These are phyloP conservation scores for Orbilia javanica DNA, from an alignment of 2,329 filamentous ascomycete genomes.

Conservation along the genomic window DNA sequence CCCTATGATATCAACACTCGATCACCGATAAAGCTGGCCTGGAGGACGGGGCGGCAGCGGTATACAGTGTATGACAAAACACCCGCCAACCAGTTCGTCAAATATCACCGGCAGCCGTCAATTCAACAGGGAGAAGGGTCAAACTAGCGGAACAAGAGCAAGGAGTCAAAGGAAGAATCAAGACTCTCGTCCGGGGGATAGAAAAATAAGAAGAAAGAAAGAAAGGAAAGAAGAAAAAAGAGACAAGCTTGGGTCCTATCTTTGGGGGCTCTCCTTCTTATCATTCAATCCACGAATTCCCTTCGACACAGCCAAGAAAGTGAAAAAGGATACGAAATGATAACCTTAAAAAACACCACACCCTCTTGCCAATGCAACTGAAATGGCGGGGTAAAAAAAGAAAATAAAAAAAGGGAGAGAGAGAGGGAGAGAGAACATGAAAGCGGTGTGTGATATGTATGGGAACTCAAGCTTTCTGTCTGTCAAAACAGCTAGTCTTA, in stretches of 20 bases:
- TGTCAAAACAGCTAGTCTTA: not conserved
- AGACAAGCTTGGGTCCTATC: constrained; percentile 15
- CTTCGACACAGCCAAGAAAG: constrained; percentile 11
- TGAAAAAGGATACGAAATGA: constrained; percentile 24
- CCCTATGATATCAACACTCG: constrained; percentile 10
- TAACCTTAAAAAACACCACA: constrained; percentile 47
- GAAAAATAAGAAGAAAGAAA: constrained; percentile 10
- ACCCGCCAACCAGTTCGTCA: constrained; percentile 7
- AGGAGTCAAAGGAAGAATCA: constrained; percentile 26
- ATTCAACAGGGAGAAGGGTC: constrained; percentile 19
- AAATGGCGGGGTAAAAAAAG: constrained; percentile 56
- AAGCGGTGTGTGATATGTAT: constrained; percentile 10
- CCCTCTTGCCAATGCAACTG: constrained; percentile 15
- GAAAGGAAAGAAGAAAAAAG: constrained; percentile 16
- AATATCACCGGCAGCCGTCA: constrained; percentile 14
- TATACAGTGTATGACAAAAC: constrained; percentile 5
- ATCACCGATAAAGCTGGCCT: constrained; percentile 12
- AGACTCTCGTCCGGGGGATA: constrained; percentile 37
- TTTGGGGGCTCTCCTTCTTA: constrained; percentile 45
- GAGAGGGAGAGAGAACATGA: not conserved
- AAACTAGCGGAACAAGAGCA: constrained; percentile 31
- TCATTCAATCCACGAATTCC: constrained; percentile 20
- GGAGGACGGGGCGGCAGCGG: not conserved
- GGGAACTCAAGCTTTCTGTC: constrained; percentile 48
- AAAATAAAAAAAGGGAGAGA: constrained; percentile 26